Conservation (phyloP, 768 basidiomycete species). For the Lepiota venenata region DNA sequence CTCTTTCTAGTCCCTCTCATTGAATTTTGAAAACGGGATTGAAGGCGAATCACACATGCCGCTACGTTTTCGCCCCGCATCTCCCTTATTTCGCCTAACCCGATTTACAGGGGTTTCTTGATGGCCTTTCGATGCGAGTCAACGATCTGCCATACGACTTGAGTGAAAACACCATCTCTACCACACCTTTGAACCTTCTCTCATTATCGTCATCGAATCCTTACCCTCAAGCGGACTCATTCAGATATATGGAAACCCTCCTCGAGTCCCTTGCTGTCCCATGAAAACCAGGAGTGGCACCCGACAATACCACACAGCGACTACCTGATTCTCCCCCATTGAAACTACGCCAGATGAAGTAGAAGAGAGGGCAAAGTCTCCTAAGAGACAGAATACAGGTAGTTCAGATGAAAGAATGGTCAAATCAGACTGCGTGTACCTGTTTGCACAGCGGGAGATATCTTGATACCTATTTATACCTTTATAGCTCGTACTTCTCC, state of each 20-base stretch:
- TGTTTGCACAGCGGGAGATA: constrained; percentile 35
- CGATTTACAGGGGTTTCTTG: constrained; percentile 64
- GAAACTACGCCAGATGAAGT: constrained; percentile 90
- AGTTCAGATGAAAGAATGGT: constrained; percentile 32
- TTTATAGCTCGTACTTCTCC: too few species aligned
- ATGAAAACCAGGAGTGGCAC: constrained; percentile 78
- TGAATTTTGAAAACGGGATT: constrained; percentile 58
- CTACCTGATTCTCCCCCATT: constrained; percentile 73
- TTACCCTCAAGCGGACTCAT: constrained; percentile 92
- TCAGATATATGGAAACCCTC: constrained; percentile 88
- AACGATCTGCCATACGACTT: constrained; percentile 77
- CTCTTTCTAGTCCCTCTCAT: constrained; percentile 52
- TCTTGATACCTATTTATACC: constrained; percentile 32
- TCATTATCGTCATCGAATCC: constrained; percentile 20
- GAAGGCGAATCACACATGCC: constrained; percentile 25
- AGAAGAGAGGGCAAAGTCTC: constrained; percentile 81
- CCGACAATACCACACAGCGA: constrained; percentile 83
- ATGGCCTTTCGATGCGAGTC: constrained; percentile 61
- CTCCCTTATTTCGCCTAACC: constrained; percentile 37
- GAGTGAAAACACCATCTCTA: constrained; percentile 33
- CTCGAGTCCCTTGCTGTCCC: constrained; percentile 91
- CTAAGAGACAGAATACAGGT: constrained; percentile 40
- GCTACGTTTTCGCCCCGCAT: constrained; percentile 34
- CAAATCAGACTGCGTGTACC: constrained; percentile 51
- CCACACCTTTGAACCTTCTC: constrained; percentile 20